Evolutionary conservation across 305 asterid species (phyloP), one percentile per base, ranked within the genome.

Genomic region (Fraxinus xanthoxyloides): DNA sequence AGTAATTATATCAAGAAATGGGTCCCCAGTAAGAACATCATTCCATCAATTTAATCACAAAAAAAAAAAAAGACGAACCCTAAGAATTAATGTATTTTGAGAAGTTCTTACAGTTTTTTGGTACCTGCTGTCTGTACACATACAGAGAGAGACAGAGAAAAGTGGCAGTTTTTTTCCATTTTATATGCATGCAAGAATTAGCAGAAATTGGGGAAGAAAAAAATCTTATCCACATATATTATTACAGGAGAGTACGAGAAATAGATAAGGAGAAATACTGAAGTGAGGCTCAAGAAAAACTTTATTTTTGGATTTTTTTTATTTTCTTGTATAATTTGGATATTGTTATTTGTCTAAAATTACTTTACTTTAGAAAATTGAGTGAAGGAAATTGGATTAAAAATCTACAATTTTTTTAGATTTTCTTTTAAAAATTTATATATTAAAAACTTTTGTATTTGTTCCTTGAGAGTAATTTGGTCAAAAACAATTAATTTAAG

Each of bases 211-310:
- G 36, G 81, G 21, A 3, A 17, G 19, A 74, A 40, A 35, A 35
- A 65, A 51, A 80, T 84, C 83, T 80, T 75, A 82, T 84, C 89
- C 86, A 87, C 89, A 21, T 56, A 46, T n/a, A 51, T 51, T 51
- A 17, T 51, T 17, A 17, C 24, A 17, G 24, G 63, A 51, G 15
- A 15, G 59, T 48, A 15, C 15, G n/a, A 15, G 59, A 48, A 48
- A 46, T 0, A 48, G 61, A 56, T 59, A 59, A 59, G 69, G 69
- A 7, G 10, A 59, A 59, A 59, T 6, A 5, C 9, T 59, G 69
- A 21, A 59, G 28, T 56, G 28, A 59, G 69, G 69, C 24, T 19
- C 69, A 5, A 59, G 69, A 59, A 59, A 59, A 59, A 59, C 69
- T 59, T n/a, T 59, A 7, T 1, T 59, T 19, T 21, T 19, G 69